Base-by-base conservation (phyloP, 1,284 basidiomycete species). In the Leccinum holopus region DNA sequence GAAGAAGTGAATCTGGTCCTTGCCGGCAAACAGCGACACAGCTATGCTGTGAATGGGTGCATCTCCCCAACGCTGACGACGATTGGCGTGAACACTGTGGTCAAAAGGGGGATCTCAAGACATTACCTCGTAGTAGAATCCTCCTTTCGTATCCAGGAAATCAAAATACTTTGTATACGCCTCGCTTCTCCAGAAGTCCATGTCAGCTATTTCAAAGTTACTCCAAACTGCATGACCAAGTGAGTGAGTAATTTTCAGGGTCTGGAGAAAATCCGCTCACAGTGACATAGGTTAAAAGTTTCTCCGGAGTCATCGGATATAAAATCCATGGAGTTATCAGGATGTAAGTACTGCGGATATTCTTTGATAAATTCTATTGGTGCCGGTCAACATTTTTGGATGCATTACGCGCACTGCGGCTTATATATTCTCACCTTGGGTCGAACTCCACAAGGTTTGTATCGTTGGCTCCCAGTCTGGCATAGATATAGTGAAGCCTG, bases 11-110 rank as follows among this genome's bases (percentile, higher is more conserved):
- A 94, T 79, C 70, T 92, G 85, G 62, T 88, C 82, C 73, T 84
- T 88, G 58, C 79, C 72, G 2, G 87, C 84, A 68, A 94, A 92
- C 30, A 94, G 73, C 0, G 88, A 84, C 0, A 85, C 90, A 1
- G 88, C 93, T 61, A 95, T 92, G 59, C 87, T 90, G 70, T 94
- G 92, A 8, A 95, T 83, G 3, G 92, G 94, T 7, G 94, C 94
- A 72, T 95, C 93, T 58, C 93, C 93, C 92, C 91, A 92, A 58
- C 91, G 81, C 82, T 87, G 65, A 60, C 52, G 54, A 14, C 16
- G 16, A 47, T 21, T 25, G 53, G 10, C 18, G 53, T 65, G 39
- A 68, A 39, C 12, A 35, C 21, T 53, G 25, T 12, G 14, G 55
- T 18, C 14, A 57, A 49, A 12, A 54, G 41, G 3, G 18, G 18